A percentile compares a stretch with the other conserved stretches of the same genome.
Conservation (phyloP, 495 filamentous ascomycete genomes). For the Amphirosellinia nigrospora region DNA sequence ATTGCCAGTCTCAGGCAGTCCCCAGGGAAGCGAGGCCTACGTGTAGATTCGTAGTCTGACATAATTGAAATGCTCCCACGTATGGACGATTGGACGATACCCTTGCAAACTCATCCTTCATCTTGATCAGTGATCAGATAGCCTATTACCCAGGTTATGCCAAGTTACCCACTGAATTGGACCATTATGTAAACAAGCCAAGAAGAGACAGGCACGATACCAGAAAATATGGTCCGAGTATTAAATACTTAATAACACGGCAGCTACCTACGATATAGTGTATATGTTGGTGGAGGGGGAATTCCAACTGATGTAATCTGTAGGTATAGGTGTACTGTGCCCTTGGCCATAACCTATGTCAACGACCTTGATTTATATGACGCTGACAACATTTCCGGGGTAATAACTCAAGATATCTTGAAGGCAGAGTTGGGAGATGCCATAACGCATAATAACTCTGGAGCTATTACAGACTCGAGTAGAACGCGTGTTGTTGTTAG, state of each 20-base stretch:
- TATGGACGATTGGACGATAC: neutral
- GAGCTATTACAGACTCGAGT: neutral
- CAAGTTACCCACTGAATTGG: neutral
- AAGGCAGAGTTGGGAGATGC: neutral
- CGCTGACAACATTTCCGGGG: neutral
- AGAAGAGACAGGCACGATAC: neutral
- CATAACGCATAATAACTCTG: neutral
- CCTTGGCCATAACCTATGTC: neutral
- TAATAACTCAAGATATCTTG: neutral
- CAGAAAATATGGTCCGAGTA: neutral
- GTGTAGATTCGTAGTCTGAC: constrained; percentile 9
- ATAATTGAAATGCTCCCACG: constrained; percentile 16
- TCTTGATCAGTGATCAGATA: neutral
- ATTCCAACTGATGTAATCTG: neutral
- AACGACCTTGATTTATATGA: neutral
- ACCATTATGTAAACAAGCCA: neutral
- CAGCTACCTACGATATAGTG: too few species aligned
- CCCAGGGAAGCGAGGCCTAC: neutral
- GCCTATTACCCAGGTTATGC: constrained; percentile 5
- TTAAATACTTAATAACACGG: neutral
- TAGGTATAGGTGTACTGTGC: neutral
- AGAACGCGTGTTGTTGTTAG: neutral
- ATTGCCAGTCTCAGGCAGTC: too few species aligned
- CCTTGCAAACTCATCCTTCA: neutral
- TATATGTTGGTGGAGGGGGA: constrained; percentile 6